Conservation (phyloP, 768 basidiomycete genomes). For the Ephemerocybe angulata region DNA sequence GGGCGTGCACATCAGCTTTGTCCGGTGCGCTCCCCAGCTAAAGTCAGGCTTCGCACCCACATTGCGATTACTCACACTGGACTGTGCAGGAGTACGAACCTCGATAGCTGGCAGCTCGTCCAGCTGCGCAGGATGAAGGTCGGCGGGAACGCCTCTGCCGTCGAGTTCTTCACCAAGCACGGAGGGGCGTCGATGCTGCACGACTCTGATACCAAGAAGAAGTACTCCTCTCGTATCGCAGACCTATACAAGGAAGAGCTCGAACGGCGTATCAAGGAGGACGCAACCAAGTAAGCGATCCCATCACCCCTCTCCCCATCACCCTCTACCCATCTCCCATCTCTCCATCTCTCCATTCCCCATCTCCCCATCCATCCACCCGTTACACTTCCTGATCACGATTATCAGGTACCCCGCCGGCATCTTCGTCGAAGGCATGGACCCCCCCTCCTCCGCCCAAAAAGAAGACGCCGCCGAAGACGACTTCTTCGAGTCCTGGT, state of each 20-base stretch:
- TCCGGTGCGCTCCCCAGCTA: conserved; percentile 55
- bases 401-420: conserved; percentile 81
- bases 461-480: conserved; percentile 58
- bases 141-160: conserved; percentile 84
- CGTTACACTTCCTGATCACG: no score
- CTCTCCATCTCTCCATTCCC: no score
- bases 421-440: conserved; percentile 81
- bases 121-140: conserved; percentile 97
- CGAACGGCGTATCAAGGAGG: conserved; percentile 73
- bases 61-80: no score
- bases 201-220: conserved; percentile 80
- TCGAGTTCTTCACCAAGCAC: conserved; percentile 87
- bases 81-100: conserved; percentile 79
- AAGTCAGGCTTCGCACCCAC: no score
- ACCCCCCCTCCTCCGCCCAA: conserved; percentile 36
- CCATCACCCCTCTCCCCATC: no score
- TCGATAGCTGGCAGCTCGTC: conserved; percentile 88
- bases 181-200: conserved; percentile 68
- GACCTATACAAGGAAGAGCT: conserved; percentile 93
- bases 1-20: conserved; percentile 98
- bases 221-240: conserved; percentile 81
- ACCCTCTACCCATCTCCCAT: no score
- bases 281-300: conserved; percentile 62
- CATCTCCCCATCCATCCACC: not conserved
- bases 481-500: conserved; percentile 97